Percentiles rank a stretch among this genome's conserved stretches.
phyloP scores from a whole-genome alignment of 345 rosid species.

The Passiflora organensis region DNA sequence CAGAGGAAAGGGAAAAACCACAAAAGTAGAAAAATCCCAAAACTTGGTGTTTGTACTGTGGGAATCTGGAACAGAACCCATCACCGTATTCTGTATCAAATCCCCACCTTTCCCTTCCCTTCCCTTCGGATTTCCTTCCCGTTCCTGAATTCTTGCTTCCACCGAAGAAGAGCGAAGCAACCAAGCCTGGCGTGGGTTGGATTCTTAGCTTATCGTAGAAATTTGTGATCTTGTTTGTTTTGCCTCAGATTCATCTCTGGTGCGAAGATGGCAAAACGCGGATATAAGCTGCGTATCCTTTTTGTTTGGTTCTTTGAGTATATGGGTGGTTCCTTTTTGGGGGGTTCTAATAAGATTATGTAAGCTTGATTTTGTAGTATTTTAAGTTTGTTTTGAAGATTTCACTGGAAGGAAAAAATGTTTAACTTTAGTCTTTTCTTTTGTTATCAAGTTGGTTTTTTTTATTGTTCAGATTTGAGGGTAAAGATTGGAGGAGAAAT shows the following conservation, averaged over 20 bases:
- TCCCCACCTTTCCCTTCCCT: conserved; percentile 35
- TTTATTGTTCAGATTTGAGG: no score
- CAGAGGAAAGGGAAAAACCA: no score
- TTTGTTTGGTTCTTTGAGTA: background rate
- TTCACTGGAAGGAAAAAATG: no score
- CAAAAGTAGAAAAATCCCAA: background rate
- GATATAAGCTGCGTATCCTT: conserved; percentile 99
- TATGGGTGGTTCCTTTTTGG: background rate
- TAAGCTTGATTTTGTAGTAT: background rate
- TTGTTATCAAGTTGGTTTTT: no score
- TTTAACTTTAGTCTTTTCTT: no score
- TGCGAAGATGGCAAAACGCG: conserved; percentile 72
- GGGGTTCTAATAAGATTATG: background rate
- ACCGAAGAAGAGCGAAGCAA: background rate
- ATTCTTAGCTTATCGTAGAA: background rate
- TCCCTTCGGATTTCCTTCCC: conserved; percentile 28
- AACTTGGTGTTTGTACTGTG: background rate
- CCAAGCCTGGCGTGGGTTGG: conserved; percentile 13
- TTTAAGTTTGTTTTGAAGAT: no score
- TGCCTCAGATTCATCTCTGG: background rate
- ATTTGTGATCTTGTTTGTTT: conserved; percentile 1
- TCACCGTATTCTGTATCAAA: conserved; percentile 22
- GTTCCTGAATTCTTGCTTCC: no score
- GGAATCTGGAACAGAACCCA: background rate
- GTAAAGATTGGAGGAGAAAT: no score